Evolutionary conservation across 768 basidiomycete genomes (phyloP).

Genomic region (Boletus sp.): DNA sequence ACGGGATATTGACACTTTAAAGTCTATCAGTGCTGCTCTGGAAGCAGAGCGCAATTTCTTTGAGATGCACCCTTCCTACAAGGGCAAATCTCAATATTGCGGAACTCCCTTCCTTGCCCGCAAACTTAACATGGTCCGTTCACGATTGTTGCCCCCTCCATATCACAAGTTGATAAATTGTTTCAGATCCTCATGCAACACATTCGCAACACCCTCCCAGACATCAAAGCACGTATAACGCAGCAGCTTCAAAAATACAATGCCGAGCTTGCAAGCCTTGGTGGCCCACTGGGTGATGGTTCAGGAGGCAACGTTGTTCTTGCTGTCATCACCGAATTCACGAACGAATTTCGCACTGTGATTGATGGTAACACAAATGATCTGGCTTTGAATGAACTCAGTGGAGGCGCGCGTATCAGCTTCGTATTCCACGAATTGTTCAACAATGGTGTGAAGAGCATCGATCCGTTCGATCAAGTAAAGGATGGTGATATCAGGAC

Average conservation of each 20-base stretch:
- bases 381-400: conserved; percentile 89
- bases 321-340: conserved; percentile 98
- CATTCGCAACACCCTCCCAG: conserved; percentile 94
- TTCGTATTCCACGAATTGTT: conserved; percentile 99
- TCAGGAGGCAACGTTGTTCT: conserved; percentile 91
- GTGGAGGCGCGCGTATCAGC: conserved; percentile 97
- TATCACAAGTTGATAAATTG: neutral
- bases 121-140: conserved; percentile 86
- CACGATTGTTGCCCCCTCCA: neutral
- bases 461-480: conserved; percentile 98
- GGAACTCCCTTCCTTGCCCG: conserved; percentile 96
- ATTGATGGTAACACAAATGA: conserved; percentile 99
- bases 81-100: conserved; percentile 91
- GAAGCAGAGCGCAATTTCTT: conserved; percentile 92
- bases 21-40: conserved; percentile 79
- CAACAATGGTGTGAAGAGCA: conserved; percentile 92
- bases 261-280: conserved; percentile 76
- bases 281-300: conserved; percentile 81
- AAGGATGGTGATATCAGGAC: conserved; percentile 98
- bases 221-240: conserved; percentile 95
- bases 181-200: conserved; percentile 96
- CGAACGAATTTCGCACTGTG: conserved; percentile 90
- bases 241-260: conserved; percentile 87
- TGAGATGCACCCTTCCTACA: conserved; percentile 90
- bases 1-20: conserved; percentile 89